Evolutionary conservation across 176 grass and related monocot genomes (phyloP), one percentile per base, ranked within the genome.

Genomic region (Cenchrus fungigraminus): DNA sequence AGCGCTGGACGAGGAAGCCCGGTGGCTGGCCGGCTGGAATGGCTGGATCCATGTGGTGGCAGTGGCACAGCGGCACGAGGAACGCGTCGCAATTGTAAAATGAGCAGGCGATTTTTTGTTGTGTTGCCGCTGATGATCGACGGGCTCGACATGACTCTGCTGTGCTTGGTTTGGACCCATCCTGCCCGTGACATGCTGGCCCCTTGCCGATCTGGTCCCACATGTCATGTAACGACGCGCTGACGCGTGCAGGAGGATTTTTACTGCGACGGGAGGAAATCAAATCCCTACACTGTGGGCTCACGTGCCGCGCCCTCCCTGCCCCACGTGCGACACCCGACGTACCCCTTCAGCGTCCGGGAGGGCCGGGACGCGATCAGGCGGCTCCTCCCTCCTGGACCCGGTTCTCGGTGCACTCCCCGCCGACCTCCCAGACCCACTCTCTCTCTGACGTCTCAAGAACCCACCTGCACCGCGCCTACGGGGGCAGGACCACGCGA

Each of bases 51-150:
- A 15, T 32, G 49, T 8, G 17, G 71, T 11, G 12, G 59, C 19
- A n/a, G 8, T 2, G 47, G 47, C 47, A 8, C 56, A 19, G 57
- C 19, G 6, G 57, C 82, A 67, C 82, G 71, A 75, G 71, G 42
- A 76, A 56, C 20, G 82, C 61, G 82, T 84, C 76, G 31, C 82
- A 5, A 76, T 76, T 29, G 47, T 81, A 68, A 80, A 81, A 81
- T 68, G 64, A 13, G 16, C 78, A 9, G 62, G 9, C 12, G 7
- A 43, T 9, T 46, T 70, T 46, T 46, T 70, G n/a, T 51, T 31
- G 71, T 31, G 22, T 25, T 52, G 47, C 47, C 49, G 37, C 37
- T 40, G 43, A 0, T 28, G n/a, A 52, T 19, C 60, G 60, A 72
- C 20, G 4, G 49, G 4, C 28, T 15, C 43, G 68, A 58, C 46